Base-by-base conservation (phyloP, 2,329 filamentous ascomycete species). In the Plectosphaerella plurivora region DNA sequence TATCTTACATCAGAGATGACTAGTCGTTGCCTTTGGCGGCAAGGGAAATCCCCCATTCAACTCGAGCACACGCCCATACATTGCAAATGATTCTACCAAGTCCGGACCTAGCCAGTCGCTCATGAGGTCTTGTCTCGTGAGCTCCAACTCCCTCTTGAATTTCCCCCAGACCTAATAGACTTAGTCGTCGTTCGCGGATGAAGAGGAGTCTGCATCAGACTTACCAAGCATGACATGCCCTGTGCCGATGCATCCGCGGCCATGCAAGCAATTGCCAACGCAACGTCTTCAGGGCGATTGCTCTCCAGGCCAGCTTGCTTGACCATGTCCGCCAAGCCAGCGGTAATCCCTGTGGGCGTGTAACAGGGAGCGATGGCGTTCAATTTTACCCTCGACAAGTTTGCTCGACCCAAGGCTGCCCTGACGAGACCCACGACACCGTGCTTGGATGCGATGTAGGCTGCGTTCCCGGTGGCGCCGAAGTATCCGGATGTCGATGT, bases 401-500 rank as follows among this genome's bases (percentile, higher is more conserved):
- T 35, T n/a, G 47, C 11, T 4, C 39, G 22, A 3, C 22, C 14
- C 33, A 37, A n/a, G 20, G 47, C 37, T 37, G 47, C 28, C 12
- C 58, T 46, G 3, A 60, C 42, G 1, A 60, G 54, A 1, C 58
- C 58, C 11, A 52, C 50, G 14, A 60, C 54, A 0, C 57, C 58
- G 20, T 60, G 58, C 39, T 60, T 60, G 2, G 58, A 60, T 2
- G 57, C 50, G 12, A 60, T 47, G 45, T 60, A 60, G 2, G 53
- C 50, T 5, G 51, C 53, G 6, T 55, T 52, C 16, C 49, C 58
- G 1, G 57, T 60, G 12, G 47, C 50, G 14, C 58, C 58, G 52
- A 58, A 55, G 47, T 60, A 60, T 1, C 58, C 58, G 5, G 58
- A 60, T 0, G 53, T 60, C 2, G 57, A 60, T 2, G 54, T 45